phyloP scores from a whole-genome alignment of 2,329 filamentous ascomycete species.

The Penicillium sp. region DNA sequence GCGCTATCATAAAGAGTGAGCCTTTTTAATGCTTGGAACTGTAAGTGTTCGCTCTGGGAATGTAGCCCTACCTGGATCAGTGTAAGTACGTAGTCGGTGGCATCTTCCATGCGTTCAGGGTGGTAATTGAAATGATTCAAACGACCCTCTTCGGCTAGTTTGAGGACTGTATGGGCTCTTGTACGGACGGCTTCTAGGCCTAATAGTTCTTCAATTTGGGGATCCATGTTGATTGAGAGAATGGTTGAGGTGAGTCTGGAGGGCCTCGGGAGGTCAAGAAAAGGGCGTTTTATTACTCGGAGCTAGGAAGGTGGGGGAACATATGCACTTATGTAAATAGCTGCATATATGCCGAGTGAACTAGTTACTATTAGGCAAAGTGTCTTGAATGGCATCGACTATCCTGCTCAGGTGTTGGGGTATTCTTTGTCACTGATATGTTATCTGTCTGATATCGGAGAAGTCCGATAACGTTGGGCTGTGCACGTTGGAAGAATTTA shows the following conservation, averaged over 20 bases:
- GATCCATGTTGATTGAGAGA: slow-evolving; percentile 14
- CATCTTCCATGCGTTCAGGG: slow-evolving; percentile 38
- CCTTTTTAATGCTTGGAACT: neutral
- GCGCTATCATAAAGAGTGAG: slow-evolving; percentile 38
- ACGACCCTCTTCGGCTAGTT: slow-evolving; percentile 40
- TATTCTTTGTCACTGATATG: slow-evolving; percentile 8
- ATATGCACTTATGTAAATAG: slow-evolving; percentile 10
- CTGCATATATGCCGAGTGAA: neutral
- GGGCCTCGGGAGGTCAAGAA: neutral
- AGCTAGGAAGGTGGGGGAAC: slow-evolving; percentile 2
- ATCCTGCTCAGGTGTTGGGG: neutral
- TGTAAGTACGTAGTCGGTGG: slow-evolving; percentile 45
- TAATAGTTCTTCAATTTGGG: slow-evolving; percentile 29
- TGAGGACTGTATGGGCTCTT: slow-evolving; percentile 28
- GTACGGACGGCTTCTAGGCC: slow-evolving; percentile 33
- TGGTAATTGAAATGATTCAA: slow-evolving; percentile 49
- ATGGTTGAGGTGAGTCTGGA: neutral
- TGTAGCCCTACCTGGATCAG: slow-evolving; percentile 44
- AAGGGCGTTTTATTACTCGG: neutral
- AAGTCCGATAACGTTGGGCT: neutral
- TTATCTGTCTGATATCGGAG: slow-evolving; percentile 3
- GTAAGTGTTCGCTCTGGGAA: neutral
- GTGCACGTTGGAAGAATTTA: neutral
- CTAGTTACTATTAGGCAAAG: neutral
- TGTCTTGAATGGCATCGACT: neutral